Base-by-base conservation (phyloP, 2,329 filamentous ascomycete species). In the Neonectria sp. region DNA sequence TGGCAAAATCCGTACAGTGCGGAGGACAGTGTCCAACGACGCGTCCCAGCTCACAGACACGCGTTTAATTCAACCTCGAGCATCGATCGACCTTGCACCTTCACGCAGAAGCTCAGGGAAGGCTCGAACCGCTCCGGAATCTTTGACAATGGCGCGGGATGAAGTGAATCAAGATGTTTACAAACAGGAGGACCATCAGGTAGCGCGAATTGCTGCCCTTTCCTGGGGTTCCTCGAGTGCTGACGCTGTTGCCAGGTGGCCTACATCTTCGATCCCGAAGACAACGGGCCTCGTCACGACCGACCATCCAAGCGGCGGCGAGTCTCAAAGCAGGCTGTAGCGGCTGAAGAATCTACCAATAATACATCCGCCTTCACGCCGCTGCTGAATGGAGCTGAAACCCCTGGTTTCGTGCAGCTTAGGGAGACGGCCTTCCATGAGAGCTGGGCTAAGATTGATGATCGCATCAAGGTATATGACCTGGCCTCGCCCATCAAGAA, bases 371-470 rank as follows among this genome's bases (percentile, higher is more conserved):
- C 74, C 3, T 92, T 90, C 65, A 82, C 85, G 24, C 81, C 85
- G 8, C 81, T 92, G 21, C 79, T 92, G 8, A 83, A 85, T 65
- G 89, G 88, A 4, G 76, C 79, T 0, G 91, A 92, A 78, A 81
- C 78, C 51, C 72, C 82, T 2, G 82, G 83, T 35, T 85, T 83
- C 60, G 83, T 87, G 25, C 77, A 78, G 8, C 79, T 90, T 58
- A 86, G 93, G 25, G 85, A 90, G 76, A 80, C 84, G 52, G 82
- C 89, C 3, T 95, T 91, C 78, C 82, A 89, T 57, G 80, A 85
- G 60, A 83, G 89, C 56, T 96, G 94, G 94, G 80, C 82, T 3
- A 81, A 84, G 45, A 88, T 93, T 71, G 88, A 94, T 68, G 78
- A 81, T 52, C 86, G 88, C 29, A 91, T 95, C 57, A 86, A 91